Base-by-base conservation (phyloP, 192 early-diverging fungal genomes). In the Bifiguratus adelaidae region DNA sequence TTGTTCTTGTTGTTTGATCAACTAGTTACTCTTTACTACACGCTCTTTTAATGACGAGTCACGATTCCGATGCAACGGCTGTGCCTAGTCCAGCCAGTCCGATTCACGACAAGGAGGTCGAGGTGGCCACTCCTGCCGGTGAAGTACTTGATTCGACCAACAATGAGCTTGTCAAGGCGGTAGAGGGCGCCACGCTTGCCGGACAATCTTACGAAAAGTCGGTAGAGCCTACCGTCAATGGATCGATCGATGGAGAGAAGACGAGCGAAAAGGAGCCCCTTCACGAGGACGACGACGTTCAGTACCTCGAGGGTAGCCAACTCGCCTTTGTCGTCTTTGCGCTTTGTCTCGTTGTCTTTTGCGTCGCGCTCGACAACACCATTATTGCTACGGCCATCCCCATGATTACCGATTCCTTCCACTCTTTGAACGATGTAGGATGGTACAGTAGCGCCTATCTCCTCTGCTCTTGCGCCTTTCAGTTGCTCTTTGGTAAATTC, bases 351-450 rank as follows among this genome's bases (percentile, higher is more conserved):
- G 51, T 73, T 12, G 62, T 74, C 19, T 80, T 88, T 56, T 65
- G 83, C 0, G 74, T 73, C 6, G 72, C 77, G 3, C 61, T 88
- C 20, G 86, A 88, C 27, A 79, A 70, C 47, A 88, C 86, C 0
- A 78, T 88, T 34, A 68, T 88, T 41, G 62, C 81, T 13, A 84
- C 82, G 0, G 82, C 84, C 13, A 67, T 81, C 35, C 58, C 77
- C 13, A 50, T 45, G 5, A 86, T 88, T 51, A 76, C 71, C 40
- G 42, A 56, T 15, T 77, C 81, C 30, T 82, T 88, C 41, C 48
- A 67, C 12, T 58, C 55, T 7, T 64, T 83, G 41, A 57, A 61
- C 15, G 59, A 68, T 42, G 62, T 78, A 18, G 60, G 77, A 7
- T 88, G 85, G 85, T 73, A 85, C 36, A 81, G 76, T 26, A 72